These are phyloP conservation scores for Annulohypoxylon stygium DNA, from an alignment of 495 filamentous ascomycete genomes.

Conservation along the genomic window DNA sequence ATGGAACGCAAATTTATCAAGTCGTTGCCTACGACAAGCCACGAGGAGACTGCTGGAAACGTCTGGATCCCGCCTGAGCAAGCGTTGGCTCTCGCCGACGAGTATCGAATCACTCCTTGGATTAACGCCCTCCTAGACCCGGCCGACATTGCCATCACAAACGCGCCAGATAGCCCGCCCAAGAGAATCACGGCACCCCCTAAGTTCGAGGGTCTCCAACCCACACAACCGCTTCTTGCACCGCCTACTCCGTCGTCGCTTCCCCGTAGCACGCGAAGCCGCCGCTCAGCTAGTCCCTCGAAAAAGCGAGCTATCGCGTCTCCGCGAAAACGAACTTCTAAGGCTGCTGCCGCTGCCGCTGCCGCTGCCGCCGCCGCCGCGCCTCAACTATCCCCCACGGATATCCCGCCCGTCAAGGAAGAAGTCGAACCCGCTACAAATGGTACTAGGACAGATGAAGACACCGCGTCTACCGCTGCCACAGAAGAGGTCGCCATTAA, in stretches of 20 bases:
- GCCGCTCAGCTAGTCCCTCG: conserved; percentile 67
- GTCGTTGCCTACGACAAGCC: conserved; percentile 78
- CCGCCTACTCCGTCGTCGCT: conserved; percentile 60
- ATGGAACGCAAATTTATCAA: conserved; percentile 90
- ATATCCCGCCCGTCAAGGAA: conserved; percentile 41
- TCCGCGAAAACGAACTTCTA: conserved; percentile 80
- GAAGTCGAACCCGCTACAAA: conserved; percentile 53
- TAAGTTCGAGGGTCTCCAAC: conserved; percentile 64
- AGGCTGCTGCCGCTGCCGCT: conserved; percentile 45
- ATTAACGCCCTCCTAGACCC: conserved; percentile 90
- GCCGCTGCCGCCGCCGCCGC: conserved; percentile 52
- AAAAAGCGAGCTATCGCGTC: conserved; percentile 62
- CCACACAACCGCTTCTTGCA: conserved; percentile 55
- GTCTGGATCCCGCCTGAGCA: conserved; percentile 91
- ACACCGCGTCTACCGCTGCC: conserved; percentile 40
- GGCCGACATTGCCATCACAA: conserved; percentile 67
- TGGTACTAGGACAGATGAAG: conserved; percentile 52
- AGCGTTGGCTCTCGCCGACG: conserved; percentile 85
- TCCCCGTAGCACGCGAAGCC: conserved; percentile 60
- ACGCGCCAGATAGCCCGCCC: conserved; percentile 59
- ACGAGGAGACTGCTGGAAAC: conserved; percentile 94
- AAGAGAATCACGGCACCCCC: conserved; percentile 81
- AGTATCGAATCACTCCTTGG: conserved; percentile 85
- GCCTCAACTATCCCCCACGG: conserved; percentile 54
- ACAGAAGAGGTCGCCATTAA: conserved; percentile 57